phyloP scores from a whole-genome alignment of 495 filamentous ascomycete species.

The Cercophora sp. region DNA sequence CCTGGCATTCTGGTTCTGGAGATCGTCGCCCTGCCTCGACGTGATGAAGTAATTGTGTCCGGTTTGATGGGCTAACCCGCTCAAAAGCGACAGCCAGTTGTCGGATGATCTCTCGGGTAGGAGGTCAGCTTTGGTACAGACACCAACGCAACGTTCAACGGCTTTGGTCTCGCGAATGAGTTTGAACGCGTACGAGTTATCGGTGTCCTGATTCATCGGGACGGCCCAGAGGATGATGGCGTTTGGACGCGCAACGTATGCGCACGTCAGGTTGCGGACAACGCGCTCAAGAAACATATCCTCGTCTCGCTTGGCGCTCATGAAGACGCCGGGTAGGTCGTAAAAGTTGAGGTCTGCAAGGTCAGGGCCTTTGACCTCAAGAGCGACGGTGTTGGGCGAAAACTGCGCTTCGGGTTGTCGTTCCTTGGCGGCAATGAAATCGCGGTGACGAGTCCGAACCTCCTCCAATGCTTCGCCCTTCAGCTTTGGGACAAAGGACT shows the following conservation, averaged over 20 bases:
- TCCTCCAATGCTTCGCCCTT: constrained; percentile 25
- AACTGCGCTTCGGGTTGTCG: constrained; percentile 55
- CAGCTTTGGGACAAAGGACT: constrained; percentile 46
- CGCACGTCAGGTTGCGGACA: constrained; percentile 61
- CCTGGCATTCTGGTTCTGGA: constrained; percentile 51
- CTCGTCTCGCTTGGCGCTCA: constrained; percentile 55
- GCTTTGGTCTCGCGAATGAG: constrained; percentile 59
- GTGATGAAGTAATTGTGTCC: constrained; percentile 66
- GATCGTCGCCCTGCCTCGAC: constrained; percentile 42
- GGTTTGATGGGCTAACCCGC: constrained; percentile 48
- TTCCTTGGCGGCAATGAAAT: constrained; percentile 30
- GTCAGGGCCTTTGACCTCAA: constrained; percentile 67
- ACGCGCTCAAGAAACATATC: constrained; percentile 62
- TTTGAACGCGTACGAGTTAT: constrained; percentile 64
- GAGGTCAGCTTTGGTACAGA: constrained; percentile 77
- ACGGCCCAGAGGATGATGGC: constrained; percentile 72
- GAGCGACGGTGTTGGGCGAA: constrained; percentile 68
- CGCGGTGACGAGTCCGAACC: constrained; percentile 25
- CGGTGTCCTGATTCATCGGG: constrained; percentile 69
- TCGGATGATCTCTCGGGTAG: constrained; percentile 35
- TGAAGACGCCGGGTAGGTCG: constrained; percentile 77
- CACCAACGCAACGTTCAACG: constrained; percentile 60
- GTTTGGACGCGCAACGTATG: constrained; percentile 60
- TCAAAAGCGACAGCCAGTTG: constrained; percentile 58
- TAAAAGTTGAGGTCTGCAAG: constrained; percentile 73